These are phyloP conservation scores for Macrolepiota dolichaula DNA, from an alignment of 768 basidiomycete genomes.

Conservation along the genomic window DNA sequence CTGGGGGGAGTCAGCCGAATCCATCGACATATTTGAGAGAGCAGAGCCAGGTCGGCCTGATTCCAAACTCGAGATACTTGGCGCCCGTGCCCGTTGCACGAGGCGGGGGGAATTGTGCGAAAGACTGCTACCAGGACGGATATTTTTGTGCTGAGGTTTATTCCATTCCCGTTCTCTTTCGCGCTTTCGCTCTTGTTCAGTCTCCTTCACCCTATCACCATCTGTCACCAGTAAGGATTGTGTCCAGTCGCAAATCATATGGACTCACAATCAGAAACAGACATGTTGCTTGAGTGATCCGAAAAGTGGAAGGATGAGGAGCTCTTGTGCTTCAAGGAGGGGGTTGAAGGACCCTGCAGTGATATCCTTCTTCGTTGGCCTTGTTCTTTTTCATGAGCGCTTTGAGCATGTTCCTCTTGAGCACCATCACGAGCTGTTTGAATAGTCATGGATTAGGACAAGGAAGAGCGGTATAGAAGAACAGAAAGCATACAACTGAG, in stretches of 20 bases:
- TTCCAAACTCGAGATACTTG: constrained; percentile 15
- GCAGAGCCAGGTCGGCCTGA: constrained; percentile 3
- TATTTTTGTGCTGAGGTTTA: constrained; percentile 32
- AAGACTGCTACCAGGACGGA: constrained; percentile 43
- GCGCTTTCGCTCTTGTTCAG: constrained; percentile 38
- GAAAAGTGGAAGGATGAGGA: constrained; percentile 35
- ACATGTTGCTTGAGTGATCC: constrained; percentile 45
- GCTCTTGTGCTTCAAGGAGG: not conserved
- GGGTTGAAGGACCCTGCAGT: not conserved
- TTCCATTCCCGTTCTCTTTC: constrained; percentile 60
- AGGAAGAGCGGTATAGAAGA: not conserved
- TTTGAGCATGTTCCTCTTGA: constrained; percentile 39
- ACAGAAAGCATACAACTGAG: constrained; percentile 8
- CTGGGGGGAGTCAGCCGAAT: not conserved
- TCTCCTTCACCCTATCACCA: constrained; percentile 37
- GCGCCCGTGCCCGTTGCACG: constrained; percentile 17
- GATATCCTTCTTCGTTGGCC: constrained; percentile 3
- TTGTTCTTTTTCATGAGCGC: not conserved
- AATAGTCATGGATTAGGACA: not conserved
- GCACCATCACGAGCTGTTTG: constrained; percentile 20
- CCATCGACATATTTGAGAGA: constrained; percentile 5
- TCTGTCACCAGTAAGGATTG: constrained; percentile 27
- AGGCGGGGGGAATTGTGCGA: constrained; percentile 32
- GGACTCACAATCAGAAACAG: constrained; percentile 51
- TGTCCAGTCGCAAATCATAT: not conserved